Evolutionary conservation across 257 asterid genomes (phyloP), one percentile per base, ranked within the genome.

Genomic region (Nicotiana noctiflora): DNA sequence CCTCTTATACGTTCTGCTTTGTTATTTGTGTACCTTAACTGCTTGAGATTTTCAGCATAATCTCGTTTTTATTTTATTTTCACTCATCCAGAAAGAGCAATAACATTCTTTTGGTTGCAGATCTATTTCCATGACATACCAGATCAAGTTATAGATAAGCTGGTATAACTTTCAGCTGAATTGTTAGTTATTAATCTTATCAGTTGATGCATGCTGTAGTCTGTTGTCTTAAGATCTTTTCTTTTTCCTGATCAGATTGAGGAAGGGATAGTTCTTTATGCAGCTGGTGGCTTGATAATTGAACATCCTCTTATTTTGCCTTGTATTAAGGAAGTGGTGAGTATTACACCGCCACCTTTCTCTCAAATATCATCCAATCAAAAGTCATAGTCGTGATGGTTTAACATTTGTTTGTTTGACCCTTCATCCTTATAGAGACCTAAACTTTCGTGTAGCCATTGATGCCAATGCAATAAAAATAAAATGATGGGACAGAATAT

Each of bases 261-360:
- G 84, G 98, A 93, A 84, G 97, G 96, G 55, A 80, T 23, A 25
- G 97, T 95, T 85, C 92, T 93, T 55, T 81, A 92, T 85, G 99
- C 94, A 29, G 99, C 99, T 25, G 99, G 99, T 76, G 99, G 93
- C 57, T 89, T 95, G 60, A 94, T 95, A 65, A 91, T 95, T 15
- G 99, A 95, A 84, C 97, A 95, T 85, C 97, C 98, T 80, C 87
- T 93, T 77, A 82, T 94, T 80, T 82, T 90, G 75, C 97, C 99
- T 15, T 90, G 84, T 46, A 91, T 95, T 6, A 94, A 92, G 83
- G 87, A 93, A 86, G 97, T 95, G 97, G 98, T 93, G 14, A 55
- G 95, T 86, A 79, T 75, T 70, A 65, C 40, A 9, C 18, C 15
- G 40, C 65, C 10, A 32, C 75, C 59, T 74, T 18, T 40, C 57